Base-by-base conservation (phyloP, 352 stramenopile species). In the Thalassiosira livingstoniorum region DNA sequence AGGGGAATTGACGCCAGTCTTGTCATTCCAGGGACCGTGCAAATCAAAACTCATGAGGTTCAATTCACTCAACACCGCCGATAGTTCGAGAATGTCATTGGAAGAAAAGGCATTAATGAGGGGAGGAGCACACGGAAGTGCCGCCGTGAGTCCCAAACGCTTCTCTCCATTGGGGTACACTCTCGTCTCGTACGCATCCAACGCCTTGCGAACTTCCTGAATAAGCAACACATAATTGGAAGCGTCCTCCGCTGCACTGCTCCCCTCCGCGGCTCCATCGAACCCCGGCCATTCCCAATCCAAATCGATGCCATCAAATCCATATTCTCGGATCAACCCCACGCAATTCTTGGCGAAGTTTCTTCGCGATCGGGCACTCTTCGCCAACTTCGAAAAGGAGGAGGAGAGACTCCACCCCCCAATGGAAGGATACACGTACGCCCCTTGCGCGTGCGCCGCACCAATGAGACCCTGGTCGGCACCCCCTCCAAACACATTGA, bases 261-360 rank as follows among this genome's bases (percentile, higher is more conserved):
- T n/a, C n/a, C n/a, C n/a, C 10, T 18, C 18, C 42, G 18, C 10
- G 42, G 18, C 18, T 18, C 42, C 10, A 51, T 18, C 18, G 42
- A 10, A 64, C 54, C 78, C 72, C 1, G 77, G 77, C 21, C 63
- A 83, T 68, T 86, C 78, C 82, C 82, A 89, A 62, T 82, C 73
- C 45, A 89, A 85, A 61, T 89, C 80, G 42, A 88, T 86, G 3
- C 82, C 82, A 65, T 89, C 82, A 60, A 89, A 76, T 4, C 71
- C 67, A 70, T 89, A 89, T 65, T 89, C 82, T 18, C 74, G 37
- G 3, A 89, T 77, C 27, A 89, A 74, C 0, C 79, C 82, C 27
- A 89, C 82, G 42, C 78, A 86, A 68, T 89, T 86, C 51, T 86
- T 89, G 7, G 82, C 82, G 76, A 89, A 89, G 34, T 78, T 86